These are phyloP conservation scores for Wickerhamia fluorescens DNA, from an alignment of 805 yeast species.

Conservation along the genomic window DNA sequence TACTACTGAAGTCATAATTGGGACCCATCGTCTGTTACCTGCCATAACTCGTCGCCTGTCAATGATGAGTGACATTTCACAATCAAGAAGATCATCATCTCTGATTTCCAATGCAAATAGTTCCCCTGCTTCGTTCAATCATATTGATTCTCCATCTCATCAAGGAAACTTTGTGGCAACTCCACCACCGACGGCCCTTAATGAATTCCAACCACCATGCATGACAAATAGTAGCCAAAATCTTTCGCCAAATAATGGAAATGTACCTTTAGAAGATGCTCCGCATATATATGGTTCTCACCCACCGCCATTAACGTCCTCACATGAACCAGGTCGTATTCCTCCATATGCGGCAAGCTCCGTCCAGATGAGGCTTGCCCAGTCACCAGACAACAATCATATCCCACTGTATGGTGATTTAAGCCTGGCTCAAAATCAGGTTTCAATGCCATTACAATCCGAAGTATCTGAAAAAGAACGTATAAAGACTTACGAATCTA, in stretches of 20 bases:
- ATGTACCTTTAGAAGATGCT: neutral
- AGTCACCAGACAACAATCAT: conserved; percentile 3
- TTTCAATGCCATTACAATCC: conserved; percentile 3
- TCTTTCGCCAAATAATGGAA: too few species aligned
- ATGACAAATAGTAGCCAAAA: neutral
- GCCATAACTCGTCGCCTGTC: too few species aligned
- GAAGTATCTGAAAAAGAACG: conserved; percentile 53
- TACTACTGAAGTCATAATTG: conserved; percentile 73
- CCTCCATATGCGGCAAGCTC: conserved; percentile 27
- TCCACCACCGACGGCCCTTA: conserved; percentile 1
- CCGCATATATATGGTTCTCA: conserved; percentile 2
- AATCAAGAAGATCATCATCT: conserved; percentile 2
- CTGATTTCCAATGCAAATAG: conserved; percentile 1
- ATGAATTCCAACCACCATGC: neutral
- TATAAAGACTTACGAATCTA: conserved; percentile 46
- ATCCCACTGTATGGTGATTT: conserved; percentile 6
- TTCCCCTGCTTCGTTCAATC: neutral
- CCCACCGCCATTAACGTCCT: conserved; percentile 1
- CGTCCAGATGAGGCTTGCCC: conserved; percentile 4
- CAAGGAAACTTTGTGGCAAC: too few species aligned
- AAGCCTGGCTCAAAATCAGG: neutral
- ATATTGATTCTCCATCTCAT: neutral
- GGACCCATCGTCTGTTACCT: conserved; percentile 63
- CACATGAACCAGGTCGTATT: conserved; percentile 6
- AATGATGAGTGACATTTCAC: neutral